Percentiles rank a stretch among this genome's conserved stretches.
Evolutionary conservation across 331 rosid genomes (phyloP).

Genomic region (Acacia pycnantha): DNA sequence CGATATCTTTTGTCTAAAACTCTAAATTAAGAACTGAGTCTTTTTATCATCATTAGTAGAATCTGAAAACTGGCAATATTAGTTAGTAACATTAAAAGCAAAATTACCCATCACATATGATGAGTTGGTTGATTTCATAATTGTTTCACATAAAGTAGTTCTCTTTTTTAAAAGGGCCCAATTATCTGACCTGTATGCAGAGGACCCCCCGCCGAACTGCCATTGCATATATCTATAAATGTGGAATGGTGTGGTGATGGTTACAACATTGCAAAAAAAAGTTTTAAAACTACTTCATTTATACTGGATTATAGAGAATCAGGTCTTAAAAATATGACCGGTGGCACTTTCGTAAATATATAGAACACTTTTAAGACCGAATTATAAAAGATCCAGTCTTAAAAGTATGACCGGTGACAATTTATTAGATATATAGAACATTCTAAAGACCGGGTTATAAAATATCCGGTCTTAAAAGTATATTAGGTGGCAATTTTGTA

Average conservation of each 20-base stretch:
- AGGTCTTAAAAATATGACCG: no score
- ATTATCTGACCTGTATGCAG: not conserved
- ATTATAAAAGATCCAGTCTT: no score
- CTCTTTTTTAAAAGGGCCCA: not conserved
- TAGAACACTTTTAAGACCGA: no score
- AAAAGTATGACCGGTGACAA: no score
- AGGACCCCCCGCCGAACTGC: not conserved
- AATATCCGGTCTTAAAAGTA: no score
- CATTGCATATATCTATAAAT: not conserved
- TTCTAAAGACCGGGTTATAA: no score
- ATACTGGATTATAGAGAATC: no score
- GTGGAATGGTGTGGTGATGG: not conserved
- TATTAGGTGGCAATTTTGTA: no score
- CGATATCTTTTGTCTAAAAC: slow-evolving; percentile 25
- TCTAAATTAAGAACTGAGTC: slow-evolving; percentile 32
- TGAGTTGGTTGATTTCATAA: slow-evolving; percentile 18
- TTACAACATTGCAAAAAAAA: no score
- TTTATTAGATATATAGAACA: no score
- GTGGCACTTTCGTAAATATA: no score
- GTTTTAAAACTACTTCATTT: no score
- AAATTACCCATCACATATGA: slow-evolving; percentile 20
- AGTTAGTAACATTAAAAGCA: not conserved
- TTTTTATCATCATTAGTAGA: slow-evolving; percentile 2
- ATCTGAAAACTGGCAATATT: not conserved
- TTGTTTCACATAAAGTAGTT: slow-evolving; percentile 27